Conservation (phyloP, 1,139 yeast genomes). For the Zygoascus meyerae region DNA sequence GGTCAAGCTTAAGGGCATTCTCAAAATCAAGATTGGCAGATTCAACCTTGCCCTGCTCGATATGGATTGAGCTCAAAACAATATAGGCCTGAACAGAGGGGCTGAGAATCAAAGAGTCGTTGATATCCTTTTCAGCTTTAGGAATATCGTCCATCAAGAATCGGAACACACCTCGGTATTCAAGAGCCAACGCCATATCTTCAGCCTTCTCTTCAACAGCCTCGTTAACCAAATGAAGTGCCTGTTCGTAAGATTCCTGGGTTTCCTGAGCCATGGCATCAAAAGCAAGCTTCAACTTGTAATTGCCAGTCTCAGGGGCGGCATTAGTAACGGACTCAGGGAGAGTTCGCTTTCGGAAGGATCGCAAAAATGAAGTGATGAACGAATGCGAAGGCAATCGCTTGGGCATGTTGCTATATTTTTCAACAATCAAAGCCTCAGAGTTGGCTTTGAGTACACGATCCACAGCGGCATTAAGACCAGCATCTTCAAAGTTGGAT, state of each 20-base stretch:
- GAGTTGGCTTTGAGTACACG: constrained; percentile 64
- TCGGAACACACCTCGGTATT: constrained; percentile 74
- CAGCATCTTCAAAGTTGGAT: constrained; percentile 57
- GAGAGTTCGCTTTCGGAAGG: constrained; percentile 42
- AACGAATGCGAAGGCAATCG: constrained; percentile 82
- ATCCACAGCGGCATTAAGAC: constrained; percentile 78
- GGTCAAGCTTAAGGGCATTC: constrained; percentile 63
- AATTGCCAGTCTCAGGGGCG: constrained; percentile 53
- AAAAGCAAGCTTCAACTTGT: constrained; percentile 63
- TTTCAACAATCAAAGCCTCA: constrained; percentile 51
- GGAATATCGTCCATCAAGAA: constrained; percentile 74
- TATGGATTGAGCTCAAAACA: constrained; percentile 75
- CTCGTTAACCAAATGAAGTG: constrained; percentile 61
- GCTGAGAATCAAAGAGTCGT: constrained; percentile 55
- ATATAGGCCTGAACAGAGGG: constrained; percentile 84
- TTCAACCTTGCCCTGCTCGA: constrained; percentile 60
- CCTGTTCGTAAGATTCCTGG: constrained; percentile 65
- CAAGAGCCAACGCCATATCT: constrained; percentile 61
- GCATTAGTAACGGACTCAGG: constrained; percentile 41
- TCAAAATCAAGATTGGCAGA: constrained; percentile 67
- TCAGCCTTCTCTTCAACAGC: constrained; percentile 46
- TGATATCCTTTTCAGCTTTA: constrained; percentile 54
- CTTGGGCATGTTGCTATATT: constrained; percentile 47
- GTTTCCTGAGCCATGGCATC: constrained; percentile 58
- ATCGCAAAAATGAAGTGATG: constrained; percentile 79